Conservation (phyloP, 164 flowering plant genomes). For the Vitis rotundifolia region DNA sequence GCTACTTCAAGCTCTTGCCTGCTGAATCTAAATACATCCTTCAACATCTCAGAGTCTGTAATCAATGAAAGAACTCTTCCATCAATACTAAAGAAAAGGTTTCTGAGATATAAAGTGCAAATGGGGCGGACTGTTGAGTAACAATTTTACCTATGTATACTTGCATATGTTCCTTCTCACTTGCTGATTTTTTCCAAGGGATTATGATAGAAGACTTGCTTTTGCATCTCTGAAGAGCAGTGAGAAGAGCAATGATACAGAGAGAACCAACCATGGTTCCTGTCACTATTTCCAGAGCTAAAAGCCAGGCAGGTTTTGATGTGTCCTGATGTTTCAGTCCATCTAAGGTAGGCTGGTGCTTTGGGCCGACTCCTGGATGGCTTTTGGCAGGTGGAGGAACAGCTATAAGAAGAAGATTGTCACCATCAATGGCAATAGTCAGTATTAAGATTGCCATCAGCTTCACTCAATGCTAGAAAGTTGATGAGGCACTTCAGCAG, state of each 20-base stretch:
- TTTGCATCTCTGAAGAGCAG: constrained; percentile 58
- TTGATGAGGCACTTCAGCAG: background rate
- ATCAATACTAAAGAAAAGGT: background rate
- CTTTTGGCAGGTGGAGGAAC: constrained; percentile 34
- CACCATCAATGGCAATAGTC: background rate
- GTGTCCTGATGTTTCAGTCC: constrained; percentile 36
- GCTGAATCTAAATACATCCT: constrained; percentile 58
- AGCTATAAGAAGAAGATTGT: constrained; percentile 26
- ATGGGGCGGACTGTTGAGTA: background rate
- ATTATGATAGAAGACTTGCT: constrained; percentile 55
- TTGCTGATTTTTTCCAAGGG: constrained; percentile 80
- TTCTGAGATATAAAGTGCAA: background rate
- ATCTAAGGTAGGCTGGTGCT: constrained; percentile 36
- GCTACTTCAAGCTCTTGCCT: constrained; percentile 96
- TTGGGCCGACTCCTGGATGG: constrained; percentile 30
- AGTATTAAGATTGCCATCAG: background rate
- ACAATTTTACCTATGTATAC: constrained; percentile 55
- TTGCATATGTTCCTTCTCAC: constrained; percentile 51
- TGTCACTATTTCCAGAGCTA: constrained; percentile 74
- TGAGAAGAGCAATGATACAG: constrained; percentile 45
- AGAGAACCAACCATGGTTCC: constrained; percentile 66
- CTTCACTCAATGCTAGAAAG: too few species aligned
- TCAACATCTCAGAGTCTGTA: constrained; percentile 76
- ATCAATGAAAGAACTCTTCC: constrained; percentile 1
- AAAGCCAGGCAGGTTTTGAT: constrained; percentile 77